Conservation (phyloP, 2,329 filamentous ascomycete species). For the Penicillium sp. region DNA sequence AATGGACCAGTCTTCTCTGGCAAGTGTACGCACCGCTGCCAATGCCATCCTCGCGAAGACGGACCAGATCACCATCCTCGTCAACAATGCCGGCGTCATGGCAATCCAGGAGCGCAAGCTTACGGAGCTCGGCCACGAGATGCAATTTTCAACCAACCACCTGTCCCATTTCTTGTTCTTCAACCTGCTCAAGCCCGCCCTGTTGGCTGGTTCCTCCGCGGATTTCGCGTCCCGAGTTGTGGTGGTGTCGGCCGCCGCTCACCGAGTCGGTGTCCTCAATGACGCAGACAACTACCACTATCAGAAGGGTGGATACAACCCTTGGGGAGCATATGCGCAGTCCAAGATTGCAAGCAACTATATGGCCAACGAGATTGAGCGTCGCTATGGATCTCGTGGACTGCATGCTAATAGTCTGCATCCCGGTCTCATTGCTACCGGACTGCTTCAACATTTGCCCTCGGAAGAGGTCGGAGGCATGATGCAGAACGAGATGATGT, state of each 20-base stretch:
- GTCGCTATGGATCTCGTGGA: conserved; percentile 45
- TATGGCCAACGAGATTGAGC: conserved; percentile 52
- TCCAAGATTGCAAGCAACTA: conserved; percentile 53
- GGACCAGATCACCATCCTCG: conserved; percentile 27
- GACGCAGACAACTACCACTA: conserved; percentile 42
- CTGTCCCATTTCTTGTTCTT: conserved; percentile 55
- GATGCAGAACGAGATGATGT: conserved; percentile 12
- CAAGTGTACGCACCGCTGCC: conserved; percentile 15
- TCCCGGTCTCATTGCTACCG: conserved; percentile 39
- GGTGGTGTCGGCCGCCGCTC: conserved; percentile 45
- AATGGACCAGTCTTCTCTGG: conserved; percentile 21
- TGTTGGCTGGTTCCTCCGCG: conserved; percentile 27
- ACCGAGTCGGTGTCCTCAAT: conserved; percentile 36
- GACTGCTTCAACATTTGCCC: conserved; percentile 4
- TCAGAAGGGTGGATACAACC: conserved; percentile 33
- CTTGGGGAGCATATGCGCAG: conserved; percentile 46
- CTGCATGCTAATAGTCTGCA: conserved; percentile 49
- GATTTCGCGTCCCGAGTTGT: conserved; percentile 50
- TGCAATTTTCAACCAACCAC: conserved; percentile 54
- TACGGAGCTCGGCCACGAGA: conserved; percentile 46
- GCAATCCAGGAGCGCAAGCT: conserved; percentile 21
- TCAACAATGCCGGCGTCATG: conserved; percentile 50
- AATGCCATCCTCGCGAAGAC: conserved; percentile 8
- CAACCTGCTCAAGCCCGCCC: conserved; percentile 44
- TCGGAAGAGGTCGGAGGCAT: conserved; percentile 8